Conservation (phyloP, 805 yeast species). For the Komagataella pastoris region DNA sequence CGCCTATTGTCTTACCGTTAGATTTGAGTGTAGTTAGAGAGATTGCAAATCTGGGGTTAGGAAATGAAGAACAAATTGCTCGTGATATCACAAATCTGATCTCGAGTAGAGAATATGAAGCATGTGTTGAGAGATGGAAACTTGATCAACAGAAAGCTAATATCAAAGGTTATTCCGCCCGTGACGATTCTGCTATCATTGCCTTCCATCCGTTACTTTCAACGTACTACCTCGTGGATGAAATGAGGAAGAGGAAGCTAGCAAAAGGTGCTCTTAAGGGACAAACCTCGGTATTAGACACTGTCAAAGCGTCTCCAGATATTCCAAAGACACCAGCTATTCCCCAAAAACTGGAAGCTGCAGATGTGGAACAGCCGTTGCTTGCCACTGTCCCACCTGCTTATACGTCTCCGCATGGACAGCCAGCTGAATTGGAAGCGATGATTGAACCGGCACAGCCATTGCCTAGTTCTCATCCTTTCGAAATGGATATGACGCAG, state of each 20-base stretch:
- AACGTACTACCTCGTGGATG: slow-evolving; percentile 75
- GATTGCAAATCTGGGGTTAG: slow-evolving; percentile 71
- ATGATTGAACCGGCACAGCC: not conserved
- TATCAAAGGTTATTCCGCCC: slow-evolving; percentile 8
- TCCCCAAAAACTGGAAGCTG: slow-evolving; percentile 10
- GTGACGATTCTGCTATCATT: slow-evolving; percentile 61
- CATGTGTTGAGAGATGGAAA: not conserved
- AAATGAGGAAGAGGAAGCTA: slow-evolving; percentile 57
- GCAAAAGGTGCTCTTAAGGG: not conserved
- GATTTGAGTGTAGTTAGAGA: slow-evolving; percentile 56
- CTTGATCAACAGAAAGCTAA: not conserved
- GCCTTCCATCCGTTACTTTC: slow-evolving; percentile 85
- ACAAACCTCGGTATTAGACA: not conserved
- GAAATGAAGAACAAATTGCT: slow-evolving; percentile 44
- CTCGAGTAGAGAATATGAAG: slow-evolving; percentile 32
- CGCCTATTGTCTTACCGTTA: slow-evolving; percentile 61
- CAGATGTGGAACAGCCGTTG: slow-evolving; percentile 18
- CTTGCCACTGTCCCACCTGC: slow-evolving; percentile 19
- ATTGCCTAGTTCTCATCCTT: not conserved
- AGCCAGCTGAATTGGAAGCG: slow-evolving; percentile 2
- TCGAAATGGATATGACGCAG: not conserved
- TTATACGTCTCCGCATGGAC: slow-evolving; percentile 22
- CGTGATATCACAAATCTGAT: slow-evolving; percentile 45
- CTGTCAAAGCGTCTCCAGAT: not conserved
- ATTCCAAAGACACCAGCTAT: not conserved